phyloP scores from a whole-genome alignment of 129 eudicot genomes.

The carrot (Daucus carota) region DH1_v3.0 NC_030387.2:4549001-4549500 shows the following conservation, averaged over 20 bases:
- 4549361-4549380: slow-evolving; percentile 29
- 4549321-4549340: slow-evolving; percentile 92
- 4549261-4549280: slow-evolving; percentile 82
- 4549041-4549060: slow-evolving; percentile 92
- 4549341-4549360: slow-evolving; percentile 61
- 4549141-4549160: not conserved
- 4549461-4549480: no score
- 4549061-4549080: slow-evolving; percentile 68
- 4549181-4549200: not conserved
- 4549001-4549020: slow-evolving; percentile 91
- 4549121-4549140: slow-evolving; percentile 8
- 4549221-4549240: not conserved
- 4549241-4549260: slow-evolving; percentile 64
- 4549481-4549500: no score
- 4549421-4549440: not conserved
- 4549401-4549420: not conserved
- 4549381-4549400: not conserved
- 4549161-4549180: not conserved
- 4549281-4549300: slow-evolving; percentile 77
- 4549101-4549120: slow-evolving; percentile 50
- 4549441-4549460: no score
- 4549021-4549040: slow-evolving; percentile 90
- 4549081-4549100: slow-evolving; percentile 60
- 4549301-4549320: slow-evolving; percentile 89
- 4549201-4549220: not conserved